Base-by-base conservation (phyloP, 176 grass and related monocot genomes). In the Elaeis guineensis region DNA sequence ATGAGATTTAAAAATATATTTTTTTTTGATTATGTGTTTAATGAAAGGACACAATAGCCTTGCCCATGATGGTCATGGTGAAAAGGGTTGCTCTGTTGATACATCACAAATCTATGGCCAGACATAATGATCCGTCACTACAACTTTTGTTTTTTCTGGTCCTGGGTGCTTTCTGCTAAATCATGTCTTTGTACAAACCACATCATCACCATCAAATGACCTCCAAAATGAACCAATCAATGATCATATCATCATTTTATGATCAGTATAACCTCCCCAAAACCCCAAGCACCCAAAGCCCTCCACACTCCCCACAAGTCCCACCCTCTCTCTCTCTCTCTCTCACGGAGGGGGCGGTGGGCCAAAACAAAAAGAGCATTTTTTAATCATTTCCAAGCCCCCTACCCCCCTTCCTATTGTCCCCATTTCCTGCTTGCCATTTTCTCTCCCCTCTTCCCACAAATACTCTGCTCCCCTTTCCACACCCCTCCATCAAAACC, bases 401-500 rank as follows among this genome's bases (percentile, higher is more conserved):
- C 16, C 22, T 32, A 9, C 22, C 8, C 30, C 30, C 35, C 9
- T 48, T 21, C 18, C 28, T 26, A 32, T 44, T 55, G 19, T 68
- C 52, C 52, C 75, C 67, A 61, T 25, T 24, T 63, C 14, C 12
- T 7, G 19, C 12, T 0, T 5, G 66, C 63, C 77, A 44, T 44
- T 12, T 44, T 44, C 35, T 12, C 35, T 8, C 54, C 51, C 0
- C 0, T 5, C 3, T 52, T 24, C 25, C 53, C 44, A 11, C 4
- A 63, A 82, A 79, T 63, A 17, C 20, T 17, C 60, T 11, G 14
- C 25, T 52, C 0, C 0, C 4, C n/a, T 49, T 18, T 3, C 50
- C 19, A 12, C 68, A 8, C 63, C 66, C 20, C 21, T 1, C 77
- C 80, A 85, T 85, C 92, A 96, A 87, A 88, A 82, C 78, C 80